Conservation (phyloP, 768 basidiomycete genomes). For the Nevesoporus exiguus region DNA sequence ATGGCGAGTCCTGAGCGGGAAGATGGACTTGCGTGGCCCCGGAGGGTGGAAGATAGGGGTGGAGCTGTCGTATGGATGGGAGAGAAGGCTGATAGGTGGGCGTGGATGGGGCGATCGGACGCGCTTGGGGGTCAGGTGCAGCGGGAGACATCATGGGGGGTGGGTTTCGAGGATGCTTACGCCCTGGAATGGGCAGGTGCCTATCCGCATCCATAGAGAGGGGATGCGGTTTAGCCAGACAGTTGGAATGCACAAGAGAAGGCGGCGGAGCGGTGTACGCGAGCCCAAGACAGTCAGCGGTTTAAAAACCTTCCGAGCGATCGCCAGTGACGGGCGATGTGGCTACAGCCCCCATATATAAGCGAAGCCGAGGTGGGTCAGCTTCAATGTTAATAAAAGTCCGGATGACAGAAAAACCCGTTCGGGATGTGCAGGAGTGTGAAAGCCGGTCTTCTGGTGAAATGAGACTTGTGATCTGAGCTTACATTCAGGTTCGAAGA, state of each 20-base stretch:
- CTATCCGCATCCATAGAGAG: slow-evolving; percentile 37
- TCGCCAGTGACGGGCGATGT: slow-evolving; percentile 25
- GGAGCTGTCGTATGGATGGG: slow-evolving; percentile 67
- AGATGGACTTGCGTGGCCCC: slow-evolving; percentile 31
- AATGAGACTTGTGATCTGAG: slow-evolving; percentile 26
- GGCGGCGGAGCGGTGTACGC: slow-evolving; percentile 21
- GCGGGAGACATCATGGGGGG: slow-evolving; percentile 27
- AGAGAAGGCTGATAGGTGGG: slow-evolving; percentile 35
- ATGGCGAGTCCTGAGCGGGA: slow-evolving; percentile 24
- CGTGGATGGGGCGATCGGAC: slow-evolving; percentile 24
- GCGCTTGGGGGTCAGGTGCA: slow-evolving; percentile 25
- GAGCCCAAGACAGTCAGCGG: slow-evolving; percentile 22
- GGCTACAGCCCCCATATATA: slow-evolving; percentile 29
- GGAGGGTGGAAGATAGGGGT: slow-evolving; percentile 60
- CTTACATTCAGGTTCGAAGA: slow-evolving; percentile 25
- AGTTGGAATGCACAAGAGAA: slow-evolving; percentile 12
- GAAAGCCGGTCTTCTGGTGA: slow-evolving; percentile 21
- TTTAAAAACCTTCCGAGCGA: slow-evolving; percentile 23
- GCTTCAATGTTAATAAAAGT: slow-evolving; percentile 25
- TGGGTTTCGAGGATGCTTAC: slow-evolving; percentile 21
- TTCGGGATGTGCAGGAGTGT: slow-evolving; percentile 25
- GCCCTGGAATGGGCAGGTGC: slow-evolving; percentile 34
- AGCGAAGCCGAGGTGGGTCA: slow-evolving; percentile 29
- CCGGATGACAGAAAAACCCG: slow-evolving; percentile 29
- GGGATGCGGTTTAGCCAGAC: slow-evolving; percentile 16